A percentile compares a stretch with the other conserved stretches of the same genome.
Evolutionary conservation across 176 grass and related monocot genomes (phyloP).

Genomic region (Oryza officinalis): DNA sequence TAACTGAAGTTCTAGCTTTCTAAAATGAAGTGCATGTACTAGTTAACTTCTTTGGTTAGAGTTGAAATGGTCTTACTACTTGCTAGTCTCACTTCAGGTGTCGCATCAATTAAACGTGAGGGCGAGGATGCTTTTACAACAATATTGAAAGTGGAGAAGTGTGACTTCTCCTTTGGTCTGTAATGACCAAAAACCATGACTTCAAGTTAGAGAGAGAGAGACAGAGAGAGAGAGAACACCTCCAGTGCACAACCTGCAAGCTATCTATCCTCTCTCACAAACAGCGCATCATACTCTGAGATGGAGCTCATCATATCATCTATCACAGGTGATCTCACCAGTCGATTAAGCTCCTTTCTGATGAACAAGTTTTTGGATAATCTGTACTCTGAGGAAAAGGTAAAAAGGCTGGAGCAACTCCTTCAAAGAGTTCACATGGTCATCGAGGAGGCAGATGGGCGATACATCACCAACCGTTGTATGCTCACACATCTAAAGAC

Average conservation of each 20-base stretch:
- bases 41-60: background rate
- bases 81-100: background rate
- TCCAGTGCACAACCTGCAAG: background rate
- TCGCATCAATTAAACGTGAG: background rate
- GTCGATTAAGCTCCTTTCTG: background rate
- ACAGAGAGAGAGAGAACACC: background rate
- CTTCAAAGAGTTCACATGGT: conserved; percentile 9
- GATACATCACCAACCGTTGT: background rate
- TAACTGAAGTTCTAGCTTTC: background rate
- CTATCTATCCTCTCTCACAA: background rate
- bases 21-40: background rate
- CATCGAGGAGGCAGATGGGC: background rate
- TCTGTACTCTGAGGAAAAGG: background rate
- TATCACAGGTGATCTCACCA: background rate
- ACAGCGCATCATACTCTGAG: background rate
- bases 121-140: background rate
- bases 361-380: background rate
- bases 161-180: background rate
- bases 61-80: background rate
- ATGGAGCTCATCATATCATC: conserved; percentile 17
- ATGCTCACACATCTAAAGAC: conserved; percentile 9
- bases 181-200: background rate
- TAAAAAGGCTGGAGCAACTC: background rate
- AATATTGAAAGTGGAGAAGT: background rate
- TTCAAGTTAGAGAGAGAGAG: background rate